Conservation (phyloP, 2,329 filamentous ascomycete genomes). For the Colletotrichum godetiae region DNA sequence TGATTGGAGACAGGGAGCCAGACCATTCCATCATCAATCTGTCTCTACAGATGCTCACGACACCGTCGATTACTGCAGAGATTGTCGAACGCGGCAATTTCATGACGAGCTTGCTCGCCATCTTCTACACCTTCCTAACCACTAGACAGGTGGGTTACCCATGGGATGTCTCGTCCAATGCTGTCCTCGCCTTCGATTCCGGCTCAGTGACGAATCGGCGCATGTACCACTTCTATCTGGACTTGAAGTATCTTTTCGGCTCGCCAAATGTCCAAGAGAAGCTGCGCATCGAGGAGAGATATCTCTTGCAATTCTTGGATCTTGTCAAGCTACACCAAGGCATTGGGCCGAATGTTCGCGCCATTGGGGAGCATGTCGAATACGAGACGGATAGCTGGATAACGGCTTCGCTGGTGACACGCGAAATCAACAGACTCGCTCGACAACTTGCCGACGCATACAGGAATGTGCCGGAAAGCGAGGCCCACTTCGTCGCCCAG, state of each 20-base stretch:
- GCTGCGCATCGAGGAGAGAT: conserved; percentile 84
- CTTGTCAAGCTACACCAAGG: conserved; percentile 96
- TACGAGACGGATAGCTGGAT: conserved; percentile 99
- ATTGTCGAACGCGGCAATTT: conserved; percentile 97
- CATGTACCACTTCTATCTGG: conserved; percentile 98
- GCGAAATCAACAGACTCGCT: conserved; percentile 94
- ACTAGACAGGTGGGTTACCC: conserved; percentile 96
- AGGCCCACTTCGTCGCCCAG: conserved; percentile 72
- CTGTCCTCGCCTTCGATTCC: conserved; percentile 90
- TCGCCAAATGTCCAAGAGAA: conserved; percentile 89
- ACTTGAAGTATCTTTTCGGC: conserved; percentile 90
- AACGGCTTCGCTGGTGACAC: conserved; percentile 90
- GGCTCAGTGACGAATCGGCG: conserved; percentile 94
- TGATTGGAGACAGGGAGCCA: conserved; percentile 95
- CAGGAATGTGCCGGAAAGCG: conserved; percentile 73
- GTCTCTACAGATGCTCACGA: conserved; percentile 95
- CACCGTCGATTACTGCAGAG: conserved; percentile 95
- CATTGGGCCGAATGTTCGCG: conserved; percentile 93
- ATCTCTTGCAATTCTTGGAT: conserved; percentile 94
- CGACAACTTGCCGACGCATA: conserved; percentile 91
- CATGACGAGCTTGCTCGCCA: conserved; percentile 92
- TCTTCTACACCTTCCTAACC: conserved; percentile 96
- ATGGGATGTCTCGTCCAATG: conserved; percentile 85
- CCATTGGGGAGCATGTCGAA: conserved; percentile 94
- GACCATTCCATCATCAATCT: conserved; percentile 99